Percentiles rank a stretch among this genome's conserved stretches.
phyloP scores from a whole-genome alignment of 805 yeast genomes.

The Candida railenensis region DNA sequence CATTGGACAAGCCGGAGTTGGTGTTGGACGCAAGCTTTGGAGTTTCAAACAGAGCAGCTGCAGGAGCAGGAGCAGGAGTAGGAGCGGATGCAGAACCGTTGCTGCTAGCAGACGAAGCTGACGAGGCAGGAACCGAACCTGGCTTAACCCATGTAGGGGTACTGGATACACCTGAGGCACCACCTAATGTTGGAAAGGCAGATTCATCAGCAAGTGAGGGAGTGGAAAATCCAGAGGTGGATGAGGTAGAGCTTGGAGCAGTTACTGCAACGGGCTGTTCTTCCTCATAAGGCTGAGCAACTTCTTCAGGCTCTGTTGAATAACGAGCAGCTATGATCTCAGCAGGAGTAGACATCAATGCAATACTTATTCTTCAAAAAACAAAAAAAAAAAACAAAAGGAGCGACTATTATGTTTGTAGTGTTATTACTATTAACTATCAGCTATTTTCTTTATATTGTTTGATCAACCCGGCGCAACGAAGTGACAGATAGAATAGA shows the following conservation, averaged over 20 bases:
- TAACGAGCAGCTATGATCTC: slow-evolving; percentile 48
- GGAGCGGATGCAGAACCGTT: slow-evolving; percentile 19
- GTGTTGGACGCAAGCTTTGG: slow-evolving; percentile 10
- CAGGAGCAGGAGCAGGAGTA: neutral
- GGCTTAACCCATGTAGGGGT: slow-evolving; percentile 36
- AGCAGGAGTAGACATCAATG: slow-evolving; percentile 44
- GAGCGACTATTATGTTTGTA: too few relatives aligned
- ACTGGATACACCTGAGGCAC: slow-evolving; percentile 30
- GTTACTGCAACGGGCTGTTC: neutral
- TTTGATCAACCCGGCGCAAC: slow-evolving; percentile 2
- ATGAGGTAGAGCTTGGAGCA: neutral
- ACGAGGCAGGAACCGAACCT: slow-evolving; percentile 48
- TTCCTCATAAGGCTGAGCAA: neutral
- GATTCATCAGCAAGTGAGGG: slow-evolving; percentile 50
- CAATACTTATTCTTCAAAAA: too few relatives aligned
- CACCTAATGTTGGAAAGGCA: slow-evolving; percentile 69
- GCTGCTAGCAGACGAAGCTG: slow-evolving; percentile 24
- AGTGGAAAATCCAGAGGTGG: slow-evolving; percentile 15
- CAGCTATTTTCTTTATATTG: too few relatives aligned
- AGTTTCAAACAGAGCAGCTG: slow-evolving; percentile 16
- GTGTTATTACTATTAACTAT: too few relatives aligned
- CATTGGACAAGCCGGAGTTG: slow-evolving; percentile 14
- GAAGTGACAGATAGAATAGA: slow-evolving; percentile 6
- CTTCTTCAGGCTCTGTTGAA: slow-evolving; percentile 21
- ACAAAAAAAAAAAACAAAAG: neutral